phyloP scores from a whole-genome alignment of 2,329 filamentous ascomycete genomes.

The Colletotrichum paranaense region DNA sequence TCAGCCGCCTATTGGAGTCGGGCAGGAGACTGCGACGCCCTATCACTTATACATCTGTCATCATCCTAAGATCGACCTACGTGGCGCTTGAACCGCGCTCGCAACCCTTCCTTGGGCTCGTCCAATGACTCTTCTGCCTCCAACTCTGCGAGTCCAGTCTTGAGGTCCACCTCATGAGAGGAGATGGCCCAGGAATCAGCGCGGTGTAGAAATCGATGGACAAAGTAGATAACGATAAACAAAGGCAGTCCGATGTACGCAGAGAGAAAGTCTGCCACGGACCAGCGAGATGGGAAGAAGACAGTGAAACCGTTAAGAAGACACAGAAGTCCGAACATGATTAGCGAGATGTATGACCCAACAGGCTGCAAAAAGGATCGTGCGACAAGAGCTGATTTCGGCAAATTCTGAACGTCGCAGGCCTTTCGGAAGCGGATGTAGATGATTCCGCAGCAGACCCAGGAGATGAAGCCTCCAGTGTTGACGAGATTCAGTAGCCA shows the following conservation, averaged over 20 bases:
- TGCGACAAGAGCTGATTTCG: background rate
- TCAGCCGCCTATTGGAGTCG: background rate
- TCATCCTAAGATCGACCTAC: background rate
- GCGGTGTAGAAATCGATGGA: background rate
- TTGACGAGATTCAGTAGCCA: constrained; percentile 66
- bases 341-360: background rate
- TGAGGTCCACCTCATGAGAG: background rate
- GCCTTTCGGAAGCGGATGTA: constrained; percentile 70
- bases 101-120: background rate
- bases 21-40: background rate
- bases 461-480: constrained; percentile 52
- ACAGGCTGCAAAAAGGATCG: background rate
- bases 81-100: background rate
- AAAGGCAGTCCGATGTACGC: background rate
- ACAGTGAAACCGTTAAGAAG: background rate
- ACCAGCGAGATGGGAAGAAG: background rate
- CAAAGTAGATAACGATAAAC: background rate
- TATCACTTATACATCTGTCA: background rate
- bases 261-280: background rate
- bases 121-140: background rate
- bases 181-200: background rate
- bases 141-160: background rate
- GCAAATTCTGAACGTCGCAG: constrained; percentile 52
- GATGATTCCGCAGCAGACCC: constrained; percentile 65
- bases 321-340: background rate